Evolutionary conservation across 768 basidiomycete species (phyloP).

Genomic region (Termitomyces sp.): DNA sequence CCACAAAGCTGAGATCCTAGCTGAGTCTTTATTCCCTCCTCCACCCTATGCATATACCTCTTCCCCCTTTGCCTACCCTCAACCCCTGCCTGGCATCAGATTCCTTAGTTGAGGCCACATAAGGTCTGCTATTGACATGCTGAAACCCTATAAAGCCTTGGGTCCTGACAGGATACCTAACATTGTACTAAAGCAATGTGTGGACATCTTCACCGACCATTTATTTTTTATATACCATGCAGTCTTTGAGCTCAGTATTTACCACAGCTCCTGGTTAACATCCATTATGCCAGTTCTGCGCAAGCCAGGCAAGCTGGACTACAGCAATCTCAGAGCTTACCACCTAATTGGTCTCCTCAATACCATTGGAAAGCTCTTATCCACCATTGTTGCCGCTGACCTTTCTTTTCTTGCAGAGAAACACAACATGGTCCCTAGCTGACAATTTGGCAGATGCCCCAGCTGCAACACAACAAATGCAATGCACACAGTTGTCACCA

Average conservation of each 20-base stretch:
- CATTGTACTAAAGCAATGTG: too few relatives aligned
- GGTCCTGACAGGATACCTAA: too few relatives aligned
- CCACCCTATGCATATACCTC: not conserved
- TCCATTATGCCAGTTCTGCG: too few relatives aligned
- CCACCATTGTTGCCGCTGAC: not conserved
- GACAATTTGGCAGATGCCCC: not conserved
- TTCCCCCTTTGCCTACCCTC: too few relatives aligned
- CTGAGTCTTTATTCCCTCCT: not conserved
- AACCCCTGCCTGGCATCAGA: too few relatives aligned
- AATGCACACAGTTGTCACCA: not conserved
- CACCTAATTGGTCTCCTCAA: not conserved
- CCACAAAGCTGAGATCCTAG: not conserved
- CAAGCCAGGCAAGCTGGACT: not conserved
- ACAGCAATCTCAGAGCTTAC: not conserved
- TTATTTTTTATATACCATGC: too few relatives aligned
- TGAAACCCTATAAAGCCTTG: too few relatives aligned
- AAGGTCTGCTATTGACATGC: too few relatives aligned
- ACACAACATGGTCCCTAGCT: not conserved
- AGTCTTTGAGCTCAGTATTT: too few relatives aligned
- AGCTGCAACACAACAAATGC: not conserved
- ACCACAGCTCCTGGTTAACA: too few relatives aligned
- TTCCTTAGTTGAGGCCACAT: too few relatives aligned
- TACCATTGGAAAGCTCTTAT: not conserved
- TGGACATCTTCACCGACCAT: too few relatives aligned
- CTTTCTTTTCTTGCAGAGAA: not conserved